Evolutionary conservation across 129 eudicot species (phyloP).

Genomic region (Ambrosia trifida): DNA sequence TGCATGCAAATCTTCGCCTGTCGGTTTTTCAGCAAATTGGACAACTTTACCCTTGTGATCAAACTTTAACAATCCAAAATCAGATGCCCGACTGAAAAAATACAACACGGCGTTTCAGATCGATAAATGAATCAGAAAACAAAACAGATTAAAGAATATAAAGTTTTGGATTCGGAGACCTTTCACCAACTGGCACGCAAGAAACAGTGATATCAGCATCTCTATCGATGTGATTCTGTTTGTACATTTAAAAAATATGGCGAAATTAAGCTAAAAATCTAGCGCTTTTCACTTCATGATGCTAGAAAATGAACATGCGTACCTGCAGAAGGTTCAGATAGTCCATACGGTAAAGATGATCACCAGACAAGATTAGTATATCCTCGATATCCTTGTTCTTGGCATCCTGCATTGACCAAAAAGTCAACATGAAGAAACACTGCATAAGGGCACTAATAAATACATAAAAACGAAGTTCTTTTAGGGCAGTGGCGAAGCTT

Average conservation of each 20-base stretch:
- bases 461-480: not conserved
- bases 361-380: constrained; percentile 85
- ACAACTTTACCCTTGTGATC: constrained; percentile 77
- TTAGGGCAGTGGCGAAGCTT: too few species aligned
- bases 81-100: constrained; percentile 80
- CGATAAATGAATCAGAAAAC: not conserved
- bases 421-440: not conserved
- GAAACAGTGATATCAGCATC: constrained; percentile 93
- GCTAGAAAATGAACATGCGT: not conserved
- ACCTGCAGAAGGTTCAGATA: constrained; percentile 95
- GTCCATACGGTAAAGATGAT: constrained; percentile 94
- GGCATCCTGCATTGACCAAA: constrained; percentile 58
- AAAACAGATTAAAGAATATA: not conserved
- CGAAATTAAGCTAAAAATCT: not conserved
- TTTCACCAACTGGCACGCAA: constrained; percentile 85
- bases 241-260: constrained; percentile 22
- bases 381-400: constrained; percentile 88
- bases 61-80: constrained; percentile 80
- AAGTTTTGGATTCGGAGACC: constrained; percentile 42
- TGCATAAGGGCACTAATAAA: not conserved
- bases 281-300: not conserved
- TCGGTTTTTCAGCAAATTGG: constrained; percentile 91
- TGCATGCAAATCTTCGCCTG: constrained; percentile 65
- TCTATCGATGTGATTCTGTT: constrained; percentile 91
- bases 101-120: constrained; percentile 25